phyloP scores from a whole-genome alignment of 2,329 filamentous ascomycete species.

The Alternaria brassicicola region DNA sequence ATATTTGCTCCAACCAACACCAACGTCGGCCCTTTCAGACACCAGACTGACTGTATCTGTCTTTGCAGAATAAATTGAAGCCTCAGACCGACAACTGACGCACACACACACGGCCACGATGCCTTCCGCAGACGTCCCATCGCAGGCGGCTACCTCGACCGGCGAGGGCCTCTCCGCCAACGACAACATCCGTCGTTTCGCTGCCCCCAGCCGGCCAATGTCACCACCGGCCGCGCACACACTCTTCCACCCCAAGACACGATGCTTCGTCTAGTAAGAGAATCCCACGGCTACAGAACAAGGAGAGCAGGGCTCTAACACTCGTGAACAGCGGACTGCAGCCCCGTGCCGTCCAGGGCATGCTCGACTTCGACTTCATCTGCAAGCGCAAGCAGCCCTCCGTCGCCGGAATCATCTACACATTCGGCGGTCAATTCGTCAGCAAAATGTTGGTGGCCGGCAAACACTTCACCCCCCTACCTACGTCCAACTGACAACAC shows the following conservation, averaged over 20 bases:
- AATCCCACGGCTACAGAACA: slow-evolving; percentile 9
- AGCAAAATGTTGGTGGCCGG: slow-evolving; percentile 83
- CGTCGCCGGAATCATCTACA: slow-evolving; percentile 99
- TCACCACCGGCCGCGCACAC: slow-evolving; percentile 87
- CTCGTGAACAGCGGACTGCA: slow-evolving; percentile 75
- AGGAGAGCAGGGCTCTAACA: slow-evolving; percentile 28
- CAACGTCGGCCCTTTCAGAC: slow-evolving; percentile 1
- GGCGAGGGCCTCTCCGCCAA: slow-evolving; percentile 71
- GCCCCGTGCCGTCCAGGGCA: slow-evolving; percentile 71
- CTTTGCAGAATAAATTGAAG: slow-evolving; percentile 14
- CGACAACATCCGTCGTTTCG: slow-evolving; percentile 98
- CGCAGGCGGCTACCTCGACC: slow-evolving; percentile 38
- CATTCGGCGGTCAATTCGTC: slow-evolving; percentile 99
- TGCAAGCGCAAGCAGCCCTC: slow-evolving; percentile 98
- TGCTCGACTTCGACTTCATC: slow-evolving; percentile 99
- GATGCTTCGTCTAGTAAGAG: slow-evolving; percentile 96
- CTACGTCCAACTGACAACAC: slow-evolving; percentile 21
- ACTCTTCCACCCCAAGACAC: slow-evolving; percentile 98
- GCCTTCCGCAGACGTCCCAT: slow-evolving; percentile 49
- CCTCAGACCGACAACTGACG: slow-evolving; percentile 23
- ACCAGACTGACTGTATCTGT: slow-evolving; percentile 23
- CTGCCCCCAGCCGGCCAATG: slow-evolving; percentile 87
- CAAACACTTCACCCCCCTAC: slow-evolving; percentile 10
- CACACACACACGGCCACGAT: slow-evolving; percentile 47
- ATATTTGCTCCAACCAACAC: slow-evolving; percentile 5